These are phyloP conservation scores for Penicillium thymicola DNA, from an alignment of 2,329 filamentous ascomycete genomes.

Conservation along the genomic window DNA sequence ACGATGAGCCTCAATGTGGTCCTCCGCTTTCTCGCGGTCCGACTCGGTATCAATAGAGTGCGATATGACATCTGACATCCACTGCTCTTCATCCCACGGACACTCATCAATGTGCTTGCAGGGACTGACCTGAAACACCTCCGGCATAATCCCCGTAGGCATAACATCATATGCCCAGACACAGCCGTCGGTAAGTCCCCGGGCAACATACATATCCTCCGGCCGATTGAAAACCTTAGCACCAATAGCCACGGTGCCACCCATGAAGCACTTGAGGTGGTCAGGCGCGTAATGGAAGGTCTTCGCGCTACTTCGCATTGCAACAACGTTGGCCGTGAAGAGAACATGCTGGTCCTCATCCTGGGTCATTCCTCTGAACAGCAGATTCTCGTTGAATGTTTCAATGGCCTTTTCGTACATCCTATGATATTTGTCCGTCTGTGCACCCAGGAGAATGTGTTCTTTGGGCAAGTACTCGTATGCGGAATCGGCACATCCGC, in stretches of 20 bases:
- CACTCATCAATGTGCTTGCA: constrained; percentile 48
- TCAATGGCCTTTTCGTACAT: constrained; percentile 44
- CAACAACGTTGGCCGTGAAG: constrained; percentile 35
- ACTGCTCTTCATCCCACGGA: constrained; percentile 52
- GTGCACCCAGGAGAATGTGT: constrained; percentile 45
- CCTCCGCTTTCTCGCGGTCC: constrained; percentile 17
- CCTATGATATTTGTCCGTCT: constrained; percentile 40
- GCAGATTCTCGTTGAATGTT: constrained; percentile 39
- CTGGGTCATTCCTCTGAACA: constrained; percentile 46
- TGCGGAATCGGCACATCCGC: constrained; percentile 48
- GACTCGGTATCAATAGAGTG: constrained; percentile 19
- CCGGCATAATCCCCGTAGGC: constrained; percentile 60
- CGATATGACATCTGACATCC: constrained; percentile 30
- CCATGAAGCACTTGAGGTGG: constrained; percentile 60
- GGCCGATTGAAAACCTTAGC: constrained; percentile 55
- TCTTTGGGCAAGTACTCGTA: constrained; percentile 53
- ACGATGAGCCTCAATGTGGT: constrained; percentile 18
- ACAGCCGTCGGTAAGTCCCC: constrained; percentile 58
- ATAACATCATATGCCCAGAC: constrained; percentile 60
- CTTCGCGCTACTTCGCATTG: constrained; percentile 15
- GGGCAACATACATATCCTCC: constrained; percentile 55
- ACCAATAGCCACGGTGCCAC: constrained; percentile 60
- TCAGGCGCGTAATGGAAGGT: constrained; percentile 45
- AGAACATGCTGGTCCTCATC: constrained; percentile 39
- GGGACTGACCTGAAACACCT: constrained; percentile 52